phyloP scores from a whole-genome alignment of 1,284 basidiomycete species.

The Sanghuangporus sanghuang region DNA sequence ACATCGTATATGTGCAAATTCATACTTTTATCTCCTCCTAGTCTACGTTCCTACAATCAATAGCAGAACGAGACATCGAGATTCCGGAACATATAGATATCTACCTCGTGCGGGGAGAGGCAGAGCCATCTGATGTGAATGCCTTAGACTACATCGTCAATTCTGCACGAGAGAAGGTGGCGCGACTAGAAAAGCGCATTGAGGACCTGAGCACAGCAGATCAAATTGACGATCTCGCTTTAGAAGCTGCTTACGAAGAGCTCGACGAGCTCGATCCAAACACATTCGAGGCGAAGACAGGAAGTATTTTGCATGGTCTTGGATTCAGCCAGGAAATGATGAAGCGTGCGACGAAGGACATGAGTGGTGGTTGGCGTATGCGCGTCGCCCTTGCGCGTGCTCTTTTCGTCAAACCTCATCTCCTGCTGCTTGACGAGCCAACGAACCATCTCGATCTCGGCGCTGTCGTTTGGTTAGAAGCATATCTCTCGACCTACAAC shows the following conservation, averaged over 20 bases:
- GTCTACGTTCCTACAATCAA: conserved; percentile 68
- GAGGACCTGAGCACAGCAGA: conserved; percentile 92
- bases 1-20: not conserved
- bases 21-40: conserved; percentile 22
- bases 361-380: conserved; percentile 99
- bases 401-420: conserved; percentile 94
- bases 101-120: conserved; percentile 94
- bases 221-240: conserved; percentile 81
- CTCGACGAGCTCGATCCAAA: conserved; percentile 94
- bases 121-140: conserved; percentile 93
- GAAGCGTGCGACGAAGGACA: conserved; percentile 95
- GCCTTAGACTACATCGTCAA: conserved; percentile 95
- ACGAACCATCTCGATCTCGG: conserved; percentile 56
- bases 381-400: conserved; percentile 95
- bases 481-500: conserved; percentile 63
- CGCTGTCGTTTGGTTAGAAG: conserved; percentile 67
- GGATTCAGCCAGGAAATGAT: conserved; percentile 93
- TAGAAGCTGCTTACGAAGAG: conserved; percentile 90
- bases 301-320: conserved; percentile 93
- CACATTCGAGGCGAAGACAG: conserved; percentile 96
- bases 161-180: conserved; percentile 92
- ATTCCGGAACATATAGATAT: conserved; percentile 97
- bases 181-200: conserved; percentile 91
- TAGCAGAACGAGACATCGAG: conserved; percentile 90
- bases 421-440: conserved; percentile 54